Percentiles rank a stretch among this genome's conserved stretches.
These are phyloP conservation scores for Paxillus ammoniavirescens DNA, from an alignment of 768 basidiomycete genomes.

Conservation along the genomic window DNA sequence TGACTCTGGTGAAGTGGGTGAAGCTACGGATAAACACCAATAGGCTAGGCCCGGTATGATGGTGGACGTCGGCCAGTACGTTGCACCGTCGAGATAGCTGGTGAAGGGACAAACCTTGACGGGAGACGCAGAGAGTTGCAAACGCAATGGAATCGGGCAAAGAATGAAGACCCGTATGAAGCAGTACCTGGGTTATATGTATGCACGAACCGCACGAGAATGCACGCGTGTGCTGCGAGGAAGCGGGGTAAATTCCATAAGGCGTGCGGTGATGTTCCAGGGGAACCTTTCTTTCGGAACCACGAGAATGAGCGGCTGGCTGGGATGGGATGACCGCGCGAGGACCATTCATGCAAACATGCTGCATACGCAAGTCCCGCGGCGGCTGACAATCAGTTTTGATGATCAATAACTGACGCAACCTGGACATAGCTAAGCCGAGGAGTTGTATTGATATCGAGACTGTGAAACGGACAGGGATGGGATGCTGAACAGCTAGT, in stretches of 20 bases:
- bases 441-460: too few relatives aligned
- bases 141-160: conserved; percentile 7
- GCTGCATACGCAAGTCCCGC: conserved; percentile 11
- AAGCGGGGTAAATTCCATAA: conserved; percentile 8
- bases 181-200: conserved; percentile 22
- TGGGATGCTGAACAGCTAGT: too few relatives aligned
- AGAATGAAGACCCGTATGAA: conserved; percentile 9
- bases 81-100: conserved; percentile 1
- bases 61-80: conserved; percentile 1
- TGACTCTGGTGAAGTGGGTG: not conserved
- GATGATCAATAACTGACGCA: too few relatives aligned
- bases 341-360: conserved; percentile 4
- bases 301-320: conserved; percentile 11
- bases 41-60: not conserved
- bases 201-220: conserved; percentile 6
- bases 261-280: conserved; percentile 3
- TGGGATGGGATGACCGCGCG: conserved; percentile 9
- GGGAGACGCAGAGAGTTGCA: not conserved
- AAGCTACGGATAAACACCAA: conserved; percentile 1
- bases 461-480: too few relatives aligned
- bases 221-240: conserved; percentile 13
- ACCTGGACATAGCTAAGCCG: too few relatives aligned
- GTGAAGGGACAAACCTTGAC: not conserved
- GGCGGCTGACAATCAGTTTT: not conserved
- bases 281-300: not conserved